Evolutionary conservation across 495 filamentous ascomycete species (phyloP).

Genomic region (Lasiosphaeria ovina): DNA sequence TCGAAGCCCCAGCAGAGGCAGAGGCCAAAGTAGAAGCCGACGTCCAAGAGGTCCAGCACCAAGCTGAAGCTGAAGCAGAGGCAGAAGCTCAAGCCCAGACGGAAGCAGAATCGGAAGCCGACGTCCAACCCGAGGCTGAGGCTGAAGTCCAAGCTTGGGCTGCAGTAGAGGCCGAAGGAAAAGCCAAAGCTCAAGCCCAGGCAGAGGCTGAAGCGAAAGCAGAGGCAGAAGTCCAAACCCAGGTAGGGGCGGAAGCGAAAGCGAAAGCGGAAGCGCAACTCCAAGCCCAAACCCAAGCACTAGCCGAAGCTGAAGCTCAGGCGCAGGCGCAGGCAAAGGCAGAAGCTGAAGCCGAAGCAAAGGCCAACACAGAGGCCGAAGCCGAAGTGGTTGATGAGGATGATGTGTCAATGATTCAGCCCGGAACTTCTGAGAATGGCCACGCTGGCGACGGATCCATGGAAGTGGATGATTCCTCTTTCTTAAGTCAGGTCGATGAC

Average conservation of each 20-base stretch:
- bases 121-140: background rate
- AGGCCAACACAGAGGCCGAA: background rate
- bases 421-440: too few relatives aligned
- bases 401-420: background rate
- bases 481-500: constrained; percentile 9
- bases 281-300: too few relatives aligned
- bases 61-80: constrained; percentile 11
- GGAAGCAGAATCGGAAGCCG: constrained; percentile 13
- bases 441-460: background rate
- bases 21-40: background rate
- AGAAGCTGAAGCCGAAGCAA: background rate
- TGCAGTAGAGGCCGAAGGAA: background rate
- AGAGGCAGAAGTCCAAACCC: constrained; percentile 4
- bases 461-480: background rate
- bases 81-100: constrained; percentile 2
- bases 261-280: constrained; percentile 3
- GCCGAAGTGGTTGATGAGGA: constrained; percentile 9
- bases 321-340: too few relatives aligned
- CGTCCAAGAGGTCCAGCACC: background rate
- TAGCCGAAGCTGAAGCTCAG: too few relatives aligned
- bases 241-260: constrained; percentile 5
- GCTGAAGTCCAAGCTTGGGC: background rate
- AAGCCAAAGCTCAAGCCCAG: background rate
- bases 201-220: constrained; percentile 11
- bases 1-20: background rate